Evolutionary conservation across 2,329 filamentous ascomycete genomes (phyloP), one percentile per base, ranked within the genome.

Genomic region (Allantophomopsis cytisporea): DNA sequence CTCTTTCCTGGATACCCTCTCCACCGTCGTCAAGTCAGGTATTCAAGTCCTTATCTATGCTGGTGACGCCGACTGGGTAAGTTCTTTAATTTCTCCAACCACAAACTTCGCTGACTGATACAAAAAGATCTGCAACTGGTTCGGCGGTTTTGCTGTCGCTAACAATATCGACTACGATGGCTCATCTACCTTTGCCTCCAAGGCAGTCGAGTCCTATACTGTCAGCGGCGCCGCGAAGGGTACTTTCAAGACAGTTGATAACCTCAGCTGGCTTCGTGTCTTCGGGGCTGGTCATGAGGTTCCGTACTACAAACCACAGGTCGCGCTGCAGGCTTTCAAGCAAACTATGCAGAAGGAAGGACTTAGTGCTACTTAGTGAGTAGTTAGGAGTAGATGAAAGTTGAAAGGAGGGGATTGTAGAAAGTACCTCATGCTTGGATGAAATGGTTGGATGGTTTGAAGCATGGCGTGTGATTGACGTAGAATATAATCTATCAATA

Each of bases 11-110:
- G 46, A 55, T 2, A 56, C 57, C 1, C 54, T 73, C 8, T 60
- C 62, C 1, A 50, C 56, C 1, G 61, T 73, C 2, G 61, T 71
- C 14, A 55, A 64, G 44, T 61, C 61, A 7, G 66, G 65, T 2
- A 61, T 73, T 23, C 60, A 58, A 16, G 64, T 68, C 1, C 48
- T 73, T 2, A 54, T 73, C 34, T 75, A 68, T 68, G 68, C 70
- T 0, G 71, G 71, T 28, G 71, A 74, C 40, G 63, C 70, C 2
- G 71, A 76, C 47, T 74, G 63, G 56, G 23, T 28, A 28, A 28
- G 11, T 10, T 28, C 23, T 12, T 12, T 8, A 5, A 4, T 28
- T 28, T 12, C 23, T 28, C 23, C 23, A 28, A 28, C 7, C 23
- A 28, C 5, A 28, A 28, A 8, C 23, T 12, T 8, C 23, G 3